A percentile compares a stretch with the other conserved stretches of the same genome.
These are phyloP conservation scores for Podochytrium sp. DNA, from an alignment of 192 early-diverging fungal genomes.

Conservation along the genomic window DNA sequence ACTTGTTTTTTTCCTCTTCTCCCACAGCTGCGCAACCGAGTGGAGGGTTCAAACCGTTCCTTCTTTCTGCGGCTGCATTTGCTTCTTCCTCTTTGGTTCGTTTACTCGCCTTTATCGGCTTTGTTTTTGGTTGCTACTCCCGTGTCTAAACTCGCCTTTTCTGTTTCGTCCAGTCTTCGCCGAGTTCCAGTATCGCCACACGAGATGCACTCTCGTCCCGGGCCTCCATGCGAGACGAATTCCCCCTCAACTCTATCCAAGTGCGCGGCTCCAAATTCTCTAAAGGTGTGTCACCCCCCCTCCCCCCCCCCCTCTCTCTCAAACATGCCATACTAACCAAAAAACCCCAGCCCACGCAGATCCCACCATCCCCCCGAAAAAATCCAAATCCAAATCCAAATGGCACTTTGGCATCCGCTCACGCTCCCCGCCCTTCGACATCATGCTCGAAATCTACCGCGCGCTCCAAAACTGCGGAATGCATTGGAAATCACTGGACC, in stretches of 20 bases:
- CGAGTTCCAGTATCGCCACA: conserved; percentile 45
- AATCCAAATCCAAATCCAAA: conserved; percentile 67
- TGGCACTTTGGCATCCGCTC: conserved; percentile 99
- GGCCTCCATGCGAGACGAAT: conserved; percentile 17
- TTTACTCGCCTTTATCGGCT: neutral
- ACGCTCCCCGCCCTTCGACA: conserved; percentile 85
- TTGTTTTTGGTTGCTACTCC: neutral
- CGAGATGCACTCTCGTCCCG: conserved; percentile 17
- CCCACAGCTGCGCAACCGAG: neutral
- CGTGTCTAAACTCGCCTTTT: conserved; percentile 32
- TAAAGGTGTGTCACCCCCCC: neutral
- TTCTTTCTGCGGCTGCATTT: conserved; percentile 19
- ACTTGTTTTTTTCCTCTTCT: conserved; percentile 27
- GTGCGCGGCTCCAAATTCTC: conserved; percentile 16
- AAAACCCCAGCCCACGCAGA: conserved; percentile 16
- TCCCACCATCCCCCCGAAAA: conserved; percentile 10
- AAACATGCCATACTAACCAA: neutral
- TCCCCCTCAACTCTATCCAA: conserved; percentile 18
- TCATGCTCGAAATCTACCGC: conserved; percentile 97
- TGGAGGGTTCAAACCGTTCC: conserved; percentile 23
- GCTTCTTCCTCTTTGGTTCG: neutral
- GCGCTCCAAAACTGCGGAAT: conserved; percentile 88
- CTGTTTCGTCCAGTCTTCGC: no score
- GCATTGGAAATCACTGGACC: conserved; percentile 90
- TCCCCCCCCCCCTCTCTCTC: neutral